Percentiles rank a stretch among this genome's conserved stretches.
phyloP scores from a whole-genome alignment of 164 flowering plant genomes.

The Vitis labrusca region DNA sequence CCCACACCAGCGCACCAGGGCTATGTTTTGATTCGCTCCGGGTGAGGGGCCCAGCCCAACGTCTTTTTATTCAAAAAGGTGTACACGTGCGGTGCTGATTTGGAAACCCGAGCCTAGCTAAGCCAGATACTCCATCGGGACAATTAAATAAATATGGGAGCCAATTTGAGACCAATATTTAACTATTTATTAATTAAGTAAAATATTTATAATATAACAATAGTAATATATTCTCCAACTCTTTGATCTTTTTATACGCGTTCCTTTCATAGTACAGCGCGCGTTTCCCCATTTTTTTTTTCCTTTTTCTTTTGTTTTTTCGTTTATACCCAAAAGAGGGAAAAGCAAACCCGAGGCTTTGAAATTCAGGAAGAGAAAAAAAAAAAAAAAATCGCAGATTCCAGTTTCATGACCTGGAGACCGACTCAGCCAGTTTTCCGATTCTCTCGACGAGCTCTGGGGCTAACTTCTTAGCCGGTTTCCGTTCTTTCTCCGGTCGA shows the following conservation, averaged over 20 bases:
- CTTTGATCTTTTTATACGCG: slow-evolving; percentile 12
- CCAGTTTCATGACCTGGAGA: slow-evolving; percentile 42
- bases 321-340: slow-evolving; percentile 9
- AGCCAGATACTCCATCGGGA: too few species aligned
- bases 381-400: slow-evolving; percentile 3
- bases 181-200: too few species aligned
- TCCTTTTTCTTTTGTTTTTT: not conserved
- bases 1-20: slow-evolving; percentile 7
- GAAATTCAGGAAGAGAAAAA: not conserved
- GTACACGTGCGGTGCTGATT: slow-evolving; percentile 26
- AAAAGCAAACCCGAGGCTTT: slow-evolving; percentile 16
- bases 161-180: too few species aligned
- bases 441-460: slow-evolving; percentile 76
- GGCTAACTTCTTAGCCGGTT: slow-evolving; percentile 62
- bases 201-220: too few species aligned
- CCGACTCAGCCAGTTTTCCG: slow-evolving; percentile 79
- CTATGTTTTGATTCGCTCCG: not conserved
- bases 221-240: not conserved
- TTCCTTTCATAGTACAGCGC: slow-evolving; percentile 26
- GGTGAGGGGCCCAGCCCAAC: not conserved
- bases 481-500: slow-evolving; percentile 60
- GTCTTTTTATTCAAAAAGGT: slow-evolving; percentile 1
- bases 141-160: too few species aligned
- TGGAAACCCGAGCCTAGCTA: slow-evolving; percentile 11
- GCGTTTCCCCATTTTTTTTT: slow-evolving; percentile 21